These are phyloP conservation scores for Blepharisma japonicum DNA, from an alignment of 73 alveolate species.

Conservation along the genomic window DNA sequence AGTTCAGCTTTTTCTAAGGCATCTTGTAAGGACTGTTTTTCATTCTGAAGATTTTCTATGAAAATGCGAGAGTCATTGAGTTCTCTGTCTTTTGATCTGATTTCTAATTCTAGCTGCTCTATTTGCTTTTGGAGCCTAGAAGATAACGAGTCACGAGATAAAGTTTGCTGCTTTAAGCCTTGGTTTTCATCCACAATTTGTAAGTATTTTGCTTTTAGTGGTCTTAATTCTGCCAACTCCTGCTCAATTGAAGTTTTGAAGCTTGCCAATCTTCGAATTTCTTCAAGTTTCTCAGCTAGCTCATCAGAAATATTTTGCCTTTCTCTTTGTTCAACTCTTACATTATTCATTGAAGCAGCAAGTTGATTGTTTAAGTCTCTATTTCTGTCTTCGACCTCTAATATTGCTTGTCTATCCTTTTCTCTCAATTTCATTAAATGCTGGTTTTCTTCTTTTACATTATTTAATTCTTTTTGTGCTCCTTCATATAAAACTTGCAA, in stretches of 20 bases:
- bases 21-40: not conserved
- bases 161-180: not conserved
- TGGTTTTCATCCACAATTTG: not conserved
- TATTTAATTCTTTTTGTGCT: conserved; percentile 15
- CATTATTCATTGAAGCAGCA: conserved; percentile 34
- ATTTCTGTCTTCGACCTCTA: conserved; percentile 41
- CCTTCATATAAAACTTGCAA: conserved; percentile 34
- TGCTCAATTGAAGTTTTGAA: conserved; percentile 32
- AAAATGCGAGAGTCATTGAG: not conserved
- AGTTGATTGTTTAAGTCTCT: conserved; percentile 42
- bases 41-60: not conserved
- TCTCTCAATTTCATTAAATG: conserved; percentile 36
- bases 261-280: conserved; percentile 27
- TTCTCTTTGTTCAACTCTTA: conserved; percentile 39
- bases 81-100: not conserved
- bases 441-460: conserved; percentile 17
- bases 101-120: not conserved
- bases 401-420: conserved; percentile 26
- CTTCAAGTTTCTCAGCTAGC: conserved; percentile 34
- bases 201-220: conserved; percentile 36
- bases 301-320: conserved; percentile 42
- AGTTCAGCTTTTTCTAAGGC: not conserved
- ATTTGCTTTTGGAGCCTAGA: conserved; percentile 16
- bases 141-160: not conserved
- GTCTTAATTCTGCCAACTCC: conserved; percentile 49